These are phyloP conservation scores for Trypanosoma grayi DNA, from an alignment of 208 protist species.

Conservation along the genomic window DNA sequence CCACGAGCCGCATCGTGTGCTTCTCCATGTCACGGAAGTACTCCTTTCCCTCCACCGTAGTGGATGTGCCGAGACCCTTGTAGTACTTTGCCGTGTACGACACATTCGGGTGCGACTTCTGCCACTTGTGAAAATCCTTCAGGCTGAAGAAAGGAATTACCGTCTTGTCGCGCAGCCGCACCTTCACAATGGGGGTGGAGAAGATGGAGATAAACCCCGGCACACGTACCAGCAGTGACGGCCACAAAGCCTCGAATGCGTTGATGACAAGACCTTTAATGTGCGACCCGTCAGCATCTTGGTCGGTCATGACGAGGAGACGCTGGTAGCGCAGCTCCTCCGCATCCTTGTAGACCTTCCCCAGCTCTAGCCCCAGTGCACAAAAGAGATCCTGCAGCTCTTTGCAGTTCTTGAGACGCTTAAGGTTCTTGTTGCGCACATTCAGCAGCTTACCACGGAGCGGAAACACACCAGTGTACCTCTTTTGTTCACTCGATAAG, in stretches of 20 bases:
- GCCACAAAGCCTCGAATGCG: conserved; percentile 99
- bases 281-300: conserved; percentile 99
- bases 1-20: conserved; percentile 93
- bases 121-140: conserved; percentile 97
- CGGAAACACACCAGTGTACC: conserved; percentile 97
- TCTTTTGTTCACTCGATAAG: conserved; percentile 95
- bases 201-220: conserved; percentile 94
- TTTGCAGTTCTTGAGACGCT: conserved; percentile 92
- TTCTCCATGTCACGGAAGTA: conserved; percentile 98
- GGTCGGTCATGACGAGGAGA: conserved; percentile 99
- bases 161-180: conserved; percentile 70
- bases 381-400: conserved; percentile 91
- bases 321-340: conserved; percentile 97
- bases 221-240: conserved; percentile 91
- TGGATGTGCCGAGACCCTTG: conserved; percentile 98
- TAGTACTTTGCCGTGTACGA: conserved; percentile 98
- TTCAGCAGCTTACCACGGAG: conserved; percentile 98
- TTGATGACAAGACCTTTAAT: conserved; percentile 99
- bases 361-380: conserved; percentile 76
- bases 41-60: conserved; percentile 97
- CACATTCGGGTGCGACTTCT: conserved; percentile 60
- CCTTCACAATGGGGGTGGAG: conserved; percentile 99
- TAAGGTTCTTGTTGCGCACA: conserved; percentile 93
- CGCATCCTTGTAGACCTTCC: conserved; percentile 67
- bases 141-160: conserved; percentile 97